Base-by-base conservation (phyloP, 352 stramenopile species). In the Globisporangium sylvaticum region DNA sequence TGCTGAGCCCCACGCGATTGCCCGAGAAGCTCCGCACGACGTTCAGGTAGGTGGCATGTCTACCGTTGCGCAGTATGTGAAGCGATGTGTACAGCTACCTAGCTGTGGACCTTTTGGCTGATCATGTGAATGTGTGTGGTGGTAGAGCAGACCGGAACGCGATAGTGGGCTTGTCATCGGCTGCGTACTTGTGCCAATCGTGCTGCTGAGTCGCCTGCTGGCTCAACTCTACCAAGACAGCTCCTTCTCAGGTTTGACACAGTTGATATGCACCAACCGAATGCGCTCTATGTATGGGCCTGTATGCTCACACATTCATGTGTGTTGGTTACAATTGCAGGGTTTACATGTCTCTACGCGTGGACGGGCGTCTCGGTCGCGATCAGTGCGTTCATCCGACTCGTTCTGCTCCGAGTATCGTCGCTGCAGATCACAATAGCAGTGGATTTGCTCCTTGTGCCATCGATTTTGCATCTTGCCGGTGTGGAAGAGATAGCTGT, bases 81-180 rank as follows among this genome's bases (percentile, higher is more conserved):
- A n/a, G n/a, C n/a, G 18, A 10, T 9, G 3, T 22, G 2, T 48
- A 1, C 39, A 50, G 20, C 5, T 44, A 12, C 34, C 20, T 46
- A 22, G 50, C 4, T 25, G 20, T 9, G 25, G 5, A n/a, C 50
- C 2, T 22, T 5, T 15, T 67, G 9, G 14, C 4, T 63, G 59
- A 9, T 6, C 9, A 7, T 20, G 37, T 58, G n/a, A 7, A 3
- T 34, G n/a, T 59, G 12, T n/a, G 1, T 56, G 44, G 10, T 27
- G 56, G 56, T 20, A 29, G 56, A 53, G 50, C 53, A 91, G 86
- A 68, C 71, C 58, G 15, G 83, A 94, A 32, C 73, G 80, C 12
- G 84, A 91, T 63, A 58, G 63, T 62, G 83, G 86, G 10, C 70
- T 92, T 15, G 73, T 83, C 1, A 62, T 94, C 39, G 82, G 86